Conservation (phyloP, 1,139 yeast genomes). For the Pneumocystis carinii region DNA sequence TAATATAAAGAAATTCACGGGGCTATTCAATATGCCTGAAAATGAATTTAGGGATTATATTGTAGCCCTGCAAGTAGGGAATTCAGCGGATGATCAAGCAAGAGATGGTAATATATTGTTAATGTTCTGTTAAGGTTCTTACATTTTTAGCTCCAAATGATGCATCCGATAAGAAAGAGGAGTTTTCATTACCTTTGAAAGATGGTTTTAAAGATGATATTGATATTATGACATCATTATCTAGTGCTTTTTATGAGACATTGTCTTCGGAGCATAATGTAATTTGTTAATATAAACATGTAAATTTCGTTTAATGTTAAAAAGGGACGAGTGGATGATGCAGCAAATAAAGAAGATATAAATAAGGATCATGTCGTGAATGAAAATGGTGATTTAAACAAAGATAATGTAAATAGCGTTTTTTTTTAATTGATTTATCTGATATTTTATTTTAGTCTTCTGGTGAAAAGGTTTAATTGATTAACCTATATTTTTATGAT, state of each 20-base stretch:
- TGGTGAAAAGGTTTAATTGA: not conserved
- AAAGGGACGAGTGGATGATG: not conserved
- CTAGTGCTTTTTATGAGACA: not conserved
- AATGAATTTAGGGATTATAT: not conserved
- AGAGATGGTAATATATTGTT: not conserved
- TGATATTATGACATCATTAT: not conserved
- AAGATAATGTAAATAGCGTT: not conserved
- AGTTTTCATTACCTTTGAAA: not conserved
- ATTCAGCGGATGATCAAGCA: not conserved
- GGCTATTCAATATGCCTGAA: not conserved
- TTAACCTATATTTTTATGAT: not conserved
- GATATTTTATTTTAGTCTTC: not conserved
- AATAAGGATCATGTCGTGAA: not conserved
- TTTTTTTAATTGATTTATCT: not conserved
- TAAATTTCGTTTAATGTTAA: not conserved
- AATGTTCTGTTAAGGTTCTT: not conserved
- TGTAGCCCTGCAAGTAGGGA: not conserved
- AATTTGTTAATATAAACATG: not conserved
- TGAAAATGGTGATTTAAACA: not conserved
- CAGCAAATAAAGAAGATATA: not conserved
- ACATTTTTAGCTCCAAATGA: not conserved
- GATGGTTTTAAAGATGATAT: not conserved
- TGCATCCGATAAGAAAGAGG: not conserved
- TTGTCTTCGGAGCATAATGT: not conserved
- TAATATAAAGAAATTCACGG: slow-evolving; percentile 20